phyloP scores from a whole-genome alignment of 306 rosid genomes.

The Lathyrus aphaca region DNA sequence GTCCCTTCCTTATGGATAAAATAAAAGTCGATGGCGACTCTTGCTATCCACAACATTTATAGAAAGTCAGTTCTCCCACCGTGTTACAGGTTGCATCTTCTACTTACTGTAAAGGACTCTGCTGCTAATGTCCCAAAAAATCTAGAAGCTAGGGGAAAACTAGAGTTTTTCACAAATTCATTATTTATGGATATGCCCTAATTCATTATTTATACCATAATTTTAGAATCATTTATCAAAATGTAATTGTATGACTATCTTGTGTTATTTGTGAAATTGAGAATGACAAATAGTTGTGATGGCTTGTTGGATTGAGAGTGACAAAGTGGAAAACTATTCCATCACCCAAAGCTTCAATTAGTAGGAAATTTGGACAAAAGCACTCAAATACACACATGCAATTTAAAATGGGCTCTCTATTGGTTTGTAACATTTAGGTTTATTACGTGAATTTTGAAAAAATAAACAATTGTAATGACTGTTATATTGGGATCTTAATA shows the following conservation, averaged over 20 bases:
- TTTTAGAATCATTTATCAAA: constrained; percentile 15
- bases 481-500: too few species aligned
- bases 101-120: constrained; percentile 90
- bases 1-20: too few species aligned
- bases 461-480: too few species aligned
- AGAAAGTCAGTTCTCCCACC: too few species aligned
- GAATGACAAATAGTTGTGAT: constrained; percentile 40
- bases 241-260: background rate
- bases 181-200: constrained; percentile 98
- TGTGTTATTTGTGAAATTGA: constrained; percentile 23
- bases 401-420: too few species aligned
- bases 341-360: constrained; percentile 93
- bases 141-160: constrained; percentile 97
- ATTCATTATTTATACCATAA: background rate
- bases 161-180: constrained; percentile 90
- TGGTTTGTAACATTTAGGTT: too few species aligned
- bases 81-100: constrained; percentile 95
- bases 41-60: too few species aligned
- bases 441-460: too few species aligned
- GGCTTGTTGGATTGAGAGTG: constrained; percentile 77
- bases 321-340: constrained; percentile 88
- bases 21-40: too few species aligned
- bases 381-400: too few species aligned
- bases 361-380: too few species aligned
- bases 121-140: constrained; percentile 93